These are phyloP conservation scores for Clitocybe nebularis DNA, from an alignment of 1,284 basidiomycete species.

Conservation along the genomic window DNA sequence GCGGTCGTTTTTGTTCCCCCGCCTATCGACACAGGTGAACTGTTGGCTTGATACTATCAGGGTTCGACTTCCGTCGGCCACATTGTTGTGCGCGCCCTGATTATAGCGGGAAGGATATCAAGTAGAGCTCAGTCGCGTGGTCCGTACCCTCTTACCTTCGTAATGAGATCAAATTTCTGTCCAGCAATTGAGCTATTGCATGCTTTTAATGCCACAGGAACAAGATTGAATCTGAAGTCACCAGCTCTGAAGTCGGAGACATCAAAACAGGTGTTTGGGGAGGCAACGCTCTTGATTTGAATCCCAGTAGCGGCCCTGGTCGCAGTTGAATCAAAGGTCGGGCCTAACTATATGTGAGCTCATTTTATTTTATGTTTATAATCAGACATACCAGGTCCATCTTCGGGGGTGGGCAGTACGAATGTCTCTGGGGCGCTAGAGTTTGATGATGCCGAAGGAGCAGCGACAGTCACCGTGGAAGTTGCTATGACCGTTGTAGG, in stretches of 20 bases:
- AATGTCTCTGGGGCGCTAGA: constrained; percentile 3
- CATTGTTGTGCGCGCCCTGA: constrained; percentile 14
- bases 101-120: neutral
- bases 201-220: constrained; percentile 19
- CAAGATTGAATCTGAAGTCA: constrained; percentile 23
- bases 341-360: constrained; percentile 8
- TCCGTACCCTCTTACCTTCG: constrained; percentile 14
- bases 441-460: neutral
- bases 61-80: constrained; percentile 16
- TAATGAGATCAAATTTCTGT: constrained; percentile 23
- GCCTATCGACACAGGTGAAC: constrained; percentile 22
- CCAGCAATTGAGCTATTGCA: constrained; percentile 18
- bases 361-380: no score
- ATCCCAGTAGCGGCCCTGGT: constrained; percentile 17
- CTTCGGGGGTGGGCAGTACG: neutral
- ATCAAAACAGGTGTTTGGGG: constrained; percentile 20
- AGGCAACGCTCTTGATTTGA: constrained; percentile 17
- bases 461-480: constrained; percentile 1
- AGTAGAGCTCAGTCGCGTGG: neutral
- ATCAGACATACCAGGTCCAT: constrained; percentile 1
- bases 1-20: constrained; percentile 21
- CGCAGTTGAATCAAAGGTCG: constrained; percentile 19
- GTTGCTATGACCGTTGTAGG: neutral
- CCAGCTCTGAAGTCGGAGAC: constrained; percentile 22
- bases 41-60: constrained; percentile 23